Percentiles rank a stretch among this genome's conserved stretches.
Evolutionary conservation across 371 early-diverging fungal species (phyloP).

Genomic region (Batkoa obscura): DNA sequence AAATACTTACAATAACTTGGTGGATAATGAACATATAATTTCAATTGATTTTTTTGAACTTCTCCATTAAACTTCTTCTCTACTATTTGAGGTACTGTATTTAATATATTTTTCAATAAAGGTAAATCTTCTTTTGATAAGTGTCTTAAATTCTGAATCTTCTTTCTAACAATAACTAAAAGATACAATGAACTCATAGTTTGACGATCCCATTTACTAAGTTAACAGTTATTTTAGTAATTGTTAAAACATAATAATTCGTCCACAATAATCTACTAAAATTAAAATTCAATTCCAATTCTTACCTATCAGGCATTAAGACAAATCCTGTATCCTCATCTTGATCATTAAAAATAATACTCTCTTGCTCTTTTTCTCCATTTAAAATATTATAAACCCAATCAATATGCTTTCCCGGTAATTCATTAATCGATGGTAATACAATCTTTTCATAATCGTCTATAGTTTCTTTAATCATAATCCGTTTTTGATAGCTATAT

Average conservation of each 20-base stretch:
- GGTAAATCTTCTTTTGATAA: conserved; percentile 29
- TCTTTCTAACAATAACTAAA: conserved; percentile 7
- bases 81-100: conserved; percentile 21
- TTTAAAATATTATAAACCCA: conserved; percentile 5
- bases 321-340: background rate
- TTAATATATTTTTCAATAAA: conserved; percentile 36
- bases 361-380: background rate
- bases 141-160: conserved; percentile 41
- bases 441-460: background rate
- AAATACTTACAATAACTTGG: conserved; percentile 52
- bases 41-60: conserved; percentile 24
- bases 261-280: no score
- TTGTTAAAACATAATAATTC: no score
- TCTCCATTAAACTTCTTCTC: conserved; percentile 20
- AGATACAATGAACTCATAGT: conserved; percentile 3
- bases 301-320: conserved; percentile 1
- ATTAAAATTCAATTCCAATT: background rate
- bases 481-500: background rate
- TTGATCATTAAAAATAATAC: background rate
- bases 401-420: background rate
- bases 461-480: conserved; percentile 3
- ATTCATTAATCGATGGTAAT: background rate
- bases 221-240: background rate
- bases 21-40: conserved; percentile 66
- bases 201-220: conserved; percentile 4